Evolutionary conservation across 768 basidiomycete genomes (phyloP).

Genomic region (Tricholoma hemisulphureum): DNA sequence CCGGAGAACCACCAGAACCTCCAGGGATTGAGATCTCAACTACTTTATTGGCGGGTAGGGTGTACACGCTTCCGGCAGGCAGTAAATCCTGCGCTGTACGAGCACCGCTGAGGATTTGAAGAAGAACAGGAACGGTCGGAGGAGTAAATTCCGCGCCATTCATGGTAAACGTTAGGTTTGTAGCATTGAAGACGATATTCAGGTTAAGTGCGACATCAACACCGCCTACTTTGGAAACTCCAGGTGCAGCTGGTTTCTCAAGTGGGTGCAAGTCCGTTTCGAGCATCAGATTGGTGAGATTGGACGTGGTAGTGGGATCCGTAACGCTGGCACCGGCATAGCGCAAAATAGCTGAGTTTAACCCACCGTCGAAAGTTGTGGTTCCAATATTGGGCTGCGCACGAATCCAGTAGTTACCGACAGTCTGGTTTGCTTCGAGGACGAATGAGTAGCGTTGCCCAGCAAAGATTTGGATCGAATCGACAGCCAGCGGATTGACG

Average conservation of each 20-base stretch:
- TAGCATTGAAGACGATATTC: slow-evolving; percentile 13
- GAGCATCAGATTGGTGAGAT: slow-evolving; percentile 5
- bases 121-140: slow-evolving; percentile 38
- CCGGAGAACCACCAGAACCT: slow-evolving; percentile 14
- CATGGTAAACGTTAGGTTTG: slow-evolving; percentile 23
- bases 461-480: slow-evolving; percentile 37
- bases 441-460: slow-evolving; percentile 46
- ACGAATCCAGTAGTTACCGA: slow-evolving; percentile 43
- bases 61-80: slow-evolving; percentile 27
- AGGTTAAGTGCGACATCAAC: slow-evolving; percentile 26
- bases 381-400: slow-evolving; percentile 10
- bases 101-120: slow-evolving; percentile 42
- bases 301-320: slow-evolving; percentile 32
- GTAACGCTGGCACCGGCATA: slow-evolving; percentile 32
- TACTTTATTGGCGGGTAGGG: slow-evolving; percentile 32
- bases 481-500: slow-evolving; percentile 32
- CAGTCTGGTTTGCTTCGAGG: slow-evolving; percentile 34
- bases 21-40: slow-evolving; percentile 36
- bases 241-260: slow-evolving; percentile 24
- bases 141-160: slow-evolving; percentile 26
- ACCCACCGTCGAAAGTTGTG: neutral
- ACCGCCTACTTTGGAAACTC: slow-evolving; percentile 29
- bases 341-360: slow-evolving; percentile 32
- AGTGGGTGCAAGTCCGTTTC: slow-evolving; percentile 19
- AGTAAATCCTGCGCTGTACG: slow-evolving; percentile 28